These are phyloP conservation scores for Circinella umbellata DNA, from an alignment of 371 early-diverging fungal species.

Conservation along the genomic window DNA sequence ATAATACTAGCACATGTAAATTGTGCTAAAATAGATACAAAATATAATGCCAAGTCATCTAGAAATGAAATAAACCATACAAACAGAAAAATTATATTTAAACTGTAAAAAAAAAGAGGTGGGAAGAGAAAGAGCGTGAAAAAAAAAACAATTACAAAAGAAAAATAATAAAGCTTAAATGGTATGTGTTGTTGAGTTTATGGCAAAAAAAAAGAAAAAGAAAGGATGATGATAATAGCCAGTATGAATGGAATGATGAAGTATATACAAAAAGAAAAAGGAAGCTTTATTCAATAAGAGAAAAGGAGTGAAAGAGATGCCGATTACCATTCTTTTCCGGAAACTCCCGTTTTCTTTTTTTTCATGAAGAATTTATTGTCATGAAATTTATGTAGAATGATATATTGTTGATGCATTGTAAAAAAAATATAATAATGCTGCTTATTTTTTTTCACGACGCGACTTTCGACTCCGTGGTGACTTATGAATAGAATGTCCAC, in stretches of 20 bases:
- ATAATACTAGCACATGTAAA: background rate
- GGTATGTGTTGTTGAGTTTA: no score
- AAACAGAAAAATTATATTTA: background rate
- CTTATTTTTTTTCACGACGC: background rate
- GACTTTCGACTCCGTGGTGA: slow-evolving; percentile 10
- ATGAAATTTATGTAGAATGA: no score
- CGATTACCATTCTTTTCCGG: slow-evolving; percentile 1
- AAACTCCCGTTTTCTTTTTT: slow-evolving; percentile 9
- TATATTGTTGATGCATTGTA: no score
- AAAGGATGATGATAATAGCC: background rate
- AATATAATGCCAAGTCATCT: background rate
- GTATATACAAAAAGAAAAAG: background rate
- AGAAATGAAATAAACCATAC: background rate
- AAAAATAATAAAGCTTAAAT: no score
- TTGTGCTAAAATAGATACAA: background rate
- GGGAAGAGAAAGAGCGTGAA: no score
- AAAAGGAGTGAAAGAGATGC: background rate
- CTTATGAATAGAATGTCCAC: slow-evolving; percentile 12
- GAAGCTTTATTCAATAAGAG: slow-evolving; percentile 6
- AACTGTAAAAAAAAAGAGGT: no score
- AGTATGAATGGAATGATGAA: background rate
- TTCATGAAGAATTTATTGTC: no score
- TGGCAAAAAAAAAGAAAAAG: background rate
- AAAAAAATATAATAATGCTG: no score
- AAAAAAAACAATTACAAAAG: no score